Evolutionary conservation across 768 basidiomycete species (phyloP).

Genomic region (Russula compacta): DNA sequence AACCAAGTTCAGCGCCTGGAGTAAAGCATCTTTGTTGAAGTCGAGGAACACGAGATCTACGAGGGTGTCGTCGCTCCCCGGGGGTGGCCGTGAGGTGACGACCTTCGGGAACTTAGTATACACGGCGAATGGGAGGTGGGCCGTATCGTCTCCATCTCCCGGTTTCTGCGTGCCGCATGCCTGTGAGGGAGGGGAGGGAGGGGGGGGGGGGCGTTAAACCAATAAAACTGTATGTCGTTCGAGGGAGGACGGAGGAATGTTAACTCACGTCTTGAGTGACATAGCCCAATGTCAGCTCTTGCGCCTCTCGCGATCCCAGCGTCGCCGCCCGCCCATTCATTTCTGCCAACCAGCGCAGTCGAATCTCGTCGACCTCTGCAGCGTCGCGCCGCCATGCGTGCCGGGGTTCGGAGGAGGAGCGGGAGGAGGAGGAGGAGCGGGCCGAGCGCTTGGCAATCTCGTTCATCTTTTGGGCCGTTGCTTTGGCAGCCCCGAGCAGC

Average conservation of each 20-base stretch:
- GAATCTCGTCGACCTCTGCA: constrained; percentile 37
- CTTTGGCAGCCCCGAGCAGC: constrained; percentile 38
- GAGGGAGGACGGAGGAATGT: too few relatives aligned
- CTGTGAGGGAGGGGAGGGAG: too few relatives aligned
- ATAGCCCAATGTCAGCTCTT: constrained; percentile 59
- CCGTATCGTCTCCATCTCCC: neutral
- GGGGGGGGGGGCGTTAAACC: too few relatives aligned
- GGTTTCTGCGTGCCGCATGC: neutral
- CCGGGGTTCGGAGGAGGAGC: neutral
- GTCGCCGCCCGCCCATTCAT: too few relatives aligned
- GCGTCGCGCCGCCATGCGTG: constrained; percentile 20
- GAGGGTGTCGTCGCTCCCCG: neutral
- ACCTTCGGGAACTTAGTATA: neutral
- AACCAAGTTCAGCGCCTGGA: neutral
- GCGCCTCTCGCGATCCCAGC: constrained; percentile 33
- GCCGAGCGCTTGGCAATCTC: neutral
- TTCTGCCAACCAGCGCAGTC: constrained; percentile 47
- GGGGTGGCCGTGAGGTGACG: neutral
- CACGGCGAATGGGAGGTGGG: neutral
- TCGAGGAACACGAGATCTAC: neutral
- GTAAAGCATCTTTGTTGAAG: neutral
- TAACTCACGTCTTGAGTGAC: constrained; percentile 42
- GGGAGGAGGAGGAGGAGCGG: too few relatives aligned
- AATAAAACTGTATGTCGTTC: too few relatives aligned
- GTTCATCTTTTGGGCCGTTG: constrained; percentile 22